Evolutionary conservation across 495 filamentous ascomycete genomes (phyloP).

Genomic region (Chlorociboria aeruginascens): DNA sequence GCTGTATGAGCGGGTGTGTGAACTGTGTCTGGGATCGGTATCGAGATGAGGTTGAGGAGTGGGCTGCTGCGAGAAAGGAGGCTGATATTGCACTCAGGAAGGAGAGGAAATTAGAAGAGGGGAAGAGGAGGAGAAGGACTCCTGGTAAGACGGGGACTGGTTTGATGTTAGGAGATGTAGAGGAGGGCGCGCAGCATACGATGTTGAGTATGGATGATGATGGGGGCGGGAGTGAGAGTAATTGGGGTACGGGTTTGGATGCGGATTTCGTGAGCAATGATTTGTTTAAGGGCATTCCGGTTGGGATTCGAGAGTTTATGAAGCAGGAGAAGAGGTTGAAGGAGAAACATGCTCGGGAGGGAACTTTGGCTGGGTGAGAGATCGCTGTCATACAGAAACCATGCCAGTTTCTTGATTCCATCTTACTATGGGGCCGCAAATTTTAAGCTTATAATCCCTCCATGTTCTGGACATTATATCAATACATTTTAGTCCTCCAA

Average conservation of each 20-base stretch:
- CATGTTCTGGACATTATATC: no score
- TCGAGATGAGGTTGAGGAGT: conserved; percentile 83
- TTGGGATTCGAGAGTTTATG: conserved; percentile 96
- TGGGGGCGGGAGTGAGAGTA: conserved; percentile 58
- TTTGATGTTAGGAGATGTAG: conserved; percentile 18
- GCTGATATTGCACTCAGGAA: conserved; percentile 35
- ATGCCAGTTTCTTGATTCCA: neutral
- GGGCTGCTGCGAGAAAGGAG: conserved; percentile 48
- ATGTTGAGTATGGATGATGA: conserved; percentile 67
- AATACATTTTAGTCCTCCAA: no score
- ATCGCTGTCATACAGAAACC: neutral
- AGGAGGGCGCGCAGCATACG: conserved; percentile 26
- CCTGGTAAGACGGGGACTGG: conserved; percentile 21
- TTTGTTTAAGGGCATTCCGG: conserved; percentile 71
- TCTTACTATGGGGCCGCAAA: neutral
- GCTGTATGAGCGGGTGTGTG: conserved; percentile 97
- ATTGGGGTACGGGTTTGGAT: conserved; percentile 43
- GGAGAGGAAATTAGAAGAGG: conserved; percentile 21
- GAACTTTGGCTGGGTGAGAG: conserved; percentile 1
- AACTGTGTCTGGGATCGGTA: conserved; percentile 95
- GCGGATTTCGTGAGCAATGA: conserved; percentile 42
- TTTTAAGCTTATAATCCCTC: no score
- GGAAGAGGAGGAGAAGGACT: conserved; percentile 40
- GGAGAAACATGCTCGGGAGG: conserved; percentile 46
- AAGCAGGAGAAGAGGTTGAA: conserved; percentile 87